phyloP scores from a whole-genome alignment of 352 stramenopile species.

The Pythium sukuiense region DNA sequence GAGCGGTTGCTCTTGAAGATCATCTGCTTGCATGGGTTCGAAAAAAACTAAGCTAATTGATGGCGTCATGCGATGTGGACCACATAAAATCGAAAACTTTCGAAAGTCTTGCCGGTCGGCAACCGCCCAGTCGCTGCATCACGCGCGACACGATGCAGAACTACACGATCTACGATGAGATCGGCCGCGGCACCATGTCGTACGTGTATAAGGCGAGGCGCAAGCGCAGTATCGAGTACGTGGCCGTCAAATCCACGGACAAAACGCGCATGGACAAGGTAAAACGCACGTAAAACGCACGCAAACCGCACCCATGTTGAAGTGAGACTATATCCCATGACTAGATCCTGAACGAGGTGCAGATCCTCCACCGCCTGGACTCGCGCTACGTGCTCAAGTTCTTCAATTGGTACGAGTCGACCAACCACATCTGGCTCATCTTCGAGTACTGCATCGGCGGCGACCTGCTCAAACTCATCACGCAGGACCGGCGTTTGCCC shows the following conservation, averaged over 20 bases:
- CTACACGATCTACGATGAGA: slow-evolving; percentile 95
- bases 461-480: slow-evolving; percentile 89
- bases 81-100: slow-evolving; percentile 7
- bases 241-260: slow-evolving; percentile 92
- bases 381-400: slow-evolving; percentile 90
- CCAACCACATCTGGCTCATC: slow-evolving; percentile 96
- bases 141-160: slow-evolving; percentile 83
- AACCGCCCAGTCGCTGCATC: background rate
- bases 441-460: slow-evolving; percentile 93
- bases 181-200: slow-evolving; percentile 88
- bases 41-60: slow-evolving; percentile 9
- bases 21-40: background rate
- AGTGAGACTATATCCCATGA: slow-evolving; percentile 43
- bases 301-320: background rate
- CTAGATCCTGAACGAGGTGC: slow-evolving; percentile 85
- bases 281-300: slow-evolving; percentile 16
- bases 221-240: slow-evolving; percentile 93
- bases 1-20: too few species aligned
- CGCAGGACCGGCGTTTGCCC: slow-evolving; percentile 84
- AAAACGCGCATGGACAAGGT: slow-evolving; percentile 93
- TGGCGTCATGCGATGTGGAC: background rate
- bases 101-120: slow-evolving; percentile 3
- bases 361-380: slow-evolving; percentile 86
- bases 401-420: slow-evolving; percentile 95
- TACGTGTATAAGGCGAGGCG: slow-evolving; percentile 92